phyloP scores from a whole-genome alignment of 495 filamentous ascomycete species.

The Xylaria castorea region DNA sequence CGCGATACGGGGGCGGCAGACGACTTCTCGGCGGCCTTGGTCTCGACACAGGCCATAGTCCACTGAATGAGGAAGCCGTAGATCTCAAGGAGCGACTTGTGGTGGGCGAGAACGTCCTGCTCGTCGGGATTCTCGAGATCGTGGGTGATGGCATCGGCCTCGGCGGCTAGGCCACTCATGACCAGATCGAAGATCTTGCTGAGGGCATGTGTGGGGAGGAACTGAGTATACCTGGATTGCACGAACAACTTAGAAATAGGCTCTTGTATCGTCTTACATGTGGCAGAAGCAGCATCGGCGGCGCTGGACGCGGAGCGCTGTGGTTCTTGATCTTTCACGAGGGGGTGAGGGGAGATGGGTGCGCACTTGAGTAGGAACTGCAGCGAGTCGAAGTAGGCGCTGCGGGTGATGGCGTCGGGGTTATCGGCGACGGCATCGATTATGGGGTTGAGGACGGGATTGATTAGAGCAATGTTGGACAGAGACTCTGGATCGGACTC shows the following conservation, averaged over 20 bases:
- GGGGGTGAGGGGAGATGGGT: constrained; percentile 61
- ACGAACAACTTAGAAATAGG: constrained; percentile 69
- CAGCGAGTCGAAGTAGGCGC: constrained; percentile 84
- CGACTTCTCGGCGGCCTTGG: constrained; percentile 89
- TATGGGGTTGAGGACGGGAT: constrained; percentile 86
- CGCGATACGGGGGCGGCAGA: constrained; percentile 70
- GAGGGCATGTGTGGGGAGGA: constrained; percentile 77
- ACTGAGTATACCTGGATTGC: constrained; percentile 77
- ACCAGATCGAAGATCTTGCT: constrained; percentile 95
- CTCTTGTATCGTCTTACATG: constrained; percentile 32
- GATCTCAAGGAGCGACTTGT: constrained; percentile 91
- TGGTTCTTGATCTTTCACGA: constrained; percentile 37
- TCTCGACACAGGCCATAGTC: constrained; percentile 90
- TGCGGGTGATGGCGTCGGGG: constrained; percentile 82
- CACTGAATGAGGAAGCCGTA: constrained; percentile 95
- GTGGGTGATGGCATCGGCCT: constrained; percentile 83
- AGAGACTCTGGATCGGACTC: constrained; percentile 90
- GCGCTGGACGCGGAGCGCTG: neutral
- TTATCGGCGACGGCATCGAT: constrained; percentile 92
- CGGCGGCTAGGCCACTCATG: constrained; percentile 89
- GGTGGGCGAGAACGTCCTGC: constrained; percentile 81
- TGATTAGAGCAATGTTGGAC: constrained; percentile 74
- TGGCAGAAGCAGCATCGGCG: constrained; percentile 16
- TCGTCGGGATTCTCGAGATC: constrained; percentile 87
- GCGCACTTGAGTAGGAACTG: constrained; percentile 97